A percentile compares a stretch with the other conserved stretches of the same genome.
These are phyloP conservation scores for Chaetomium strumarium DNA, from an alignment of 2,329 filamentous ascomycete species.

Conservation along the genomic window DNA sequence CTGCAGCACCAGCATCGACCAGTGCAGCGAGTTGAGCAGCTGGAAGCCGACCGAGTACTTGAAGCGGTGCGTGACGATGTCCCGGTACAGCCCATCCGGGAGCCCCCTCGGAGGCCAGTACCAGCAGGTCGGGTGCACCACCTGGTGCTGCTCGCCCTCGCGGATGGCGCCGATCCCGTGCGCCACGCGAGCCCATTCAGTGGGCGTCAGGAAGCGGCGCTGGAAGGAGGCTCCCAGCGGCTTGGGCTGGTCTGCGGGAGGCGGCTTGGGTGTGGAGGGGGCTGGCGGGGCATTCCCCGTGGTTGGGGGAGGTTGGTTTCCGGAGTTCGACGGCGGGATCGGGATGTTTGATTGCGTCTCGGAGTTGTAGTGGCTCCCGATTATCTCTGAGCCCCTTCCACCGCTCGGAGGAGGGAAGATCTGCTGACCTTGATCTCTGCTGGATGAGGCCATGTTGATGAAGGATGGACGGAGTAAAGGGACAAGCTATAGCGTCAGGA, in stretches of 20 bases:
- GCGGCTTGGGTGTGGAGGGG: conserved; percentile 4
- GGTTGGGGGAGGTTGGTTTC: not conserved
- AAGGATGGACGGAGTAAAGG: not conserved
- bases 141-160: conserved; percentile 39
- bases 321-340: conserved; percentile 8
- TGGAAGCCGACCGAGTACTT: conserved; percentile 42
- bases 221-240: conserved; percentile 9
- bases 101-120: conserved; percentile 44
- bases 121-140: conserved; percentile 38
- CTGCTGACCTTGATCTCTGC: conserved; percentile 10
- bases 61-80: conserved; percentile 40
- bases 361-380: conserved; percentile 19
- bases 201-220: conserved; percentile 37
- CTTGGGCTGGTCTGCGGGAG: conserved; percentile 1
- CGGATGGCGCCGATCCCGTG: conserved; percentile 42
- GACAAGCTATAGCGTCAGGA: not conserved
- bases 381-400: conserved; percentile 10
- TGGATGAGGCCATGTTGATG: conserved; percentile 14
- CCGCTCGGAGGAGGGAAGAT: conserved; percentile 10
- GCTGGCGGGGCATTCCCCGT: not conserved
- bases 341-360: conserved; percentile 20
- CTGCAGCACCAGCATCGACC: conserved; percentile 44
- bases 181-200: conserved; percentile 42
- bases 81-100: conserved; percentile 43
- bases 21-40: conserved; percentile 37